These are phyloP conservation scores for Phytophthora fragariaefolia DNA, from an alignment of 352 stramenopile species.

Conservation along the genomic window DNA sequence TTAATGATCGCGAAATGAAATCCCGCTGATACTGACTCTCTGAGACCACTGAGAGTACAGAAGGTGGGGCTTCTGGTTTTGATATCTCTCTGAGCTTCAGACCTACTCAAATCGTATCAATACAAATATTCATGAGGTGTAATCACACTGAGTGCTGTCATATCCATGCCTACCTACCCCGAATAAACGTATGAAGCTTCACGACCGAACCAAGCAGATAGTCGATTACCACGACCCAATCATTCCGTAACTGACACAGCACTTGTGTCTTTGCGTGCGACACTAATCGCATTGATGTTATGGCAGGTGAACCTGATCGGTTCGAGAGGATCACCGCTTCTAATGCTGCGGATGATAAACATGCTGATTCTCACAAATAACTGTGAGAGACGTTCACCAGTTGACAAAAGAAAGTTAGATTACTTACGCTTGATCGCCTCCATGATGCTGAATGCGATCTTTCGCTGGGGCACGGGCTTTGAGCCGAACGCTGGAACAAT, in stretches of 20 bases:
- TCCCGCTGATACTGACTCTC: conserved; percentile 30
- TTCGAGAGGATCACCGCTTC: conserved; percentile 40
- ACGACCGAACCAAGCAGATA: conserved; percentile 40
- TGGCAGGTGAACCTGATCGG: conserved; percentile 35
- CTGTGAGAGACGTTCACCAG: no score
- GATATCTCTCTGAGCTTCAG: conserved; percentile 23
- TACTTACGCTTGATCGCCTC: conserved; percentile 60
- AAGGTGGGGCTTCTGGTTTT: conserved; percentile 35
- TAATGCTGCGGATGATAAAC: conserved; percentile 36
- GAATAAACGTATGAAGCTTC: conserved; percentile 67
- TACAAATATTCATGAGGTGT: neutral
- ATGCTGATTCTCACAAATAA: no score
- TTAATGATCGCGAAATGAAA: conserved; percentile 29
- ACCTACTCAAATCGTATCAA: conserved; percentile 12
- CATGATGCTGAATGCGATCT: conserved; percentile 47
- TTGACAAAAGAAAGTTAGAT: neutral
- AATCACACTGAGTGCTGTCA: neutral
- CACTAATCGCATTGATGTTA: conserved; percentile 52
- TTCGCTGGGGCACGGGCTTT: conserved; percentile 60
- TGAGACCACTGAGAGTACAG: conserved; percentile 35
- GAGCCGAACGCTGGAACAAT: conserved; percentile 72
- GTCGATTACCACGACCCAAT: conserved; percentile 74
- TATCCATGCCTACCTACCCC: conserved; percentile 34
- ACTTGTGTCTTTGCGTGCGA: conserved; percentile 49
- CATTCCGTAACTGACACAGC: conserved; percentile 72